Conservation (phyloP, 257 asterid genomes). For the Jaltomata sinuosa region DNA sequence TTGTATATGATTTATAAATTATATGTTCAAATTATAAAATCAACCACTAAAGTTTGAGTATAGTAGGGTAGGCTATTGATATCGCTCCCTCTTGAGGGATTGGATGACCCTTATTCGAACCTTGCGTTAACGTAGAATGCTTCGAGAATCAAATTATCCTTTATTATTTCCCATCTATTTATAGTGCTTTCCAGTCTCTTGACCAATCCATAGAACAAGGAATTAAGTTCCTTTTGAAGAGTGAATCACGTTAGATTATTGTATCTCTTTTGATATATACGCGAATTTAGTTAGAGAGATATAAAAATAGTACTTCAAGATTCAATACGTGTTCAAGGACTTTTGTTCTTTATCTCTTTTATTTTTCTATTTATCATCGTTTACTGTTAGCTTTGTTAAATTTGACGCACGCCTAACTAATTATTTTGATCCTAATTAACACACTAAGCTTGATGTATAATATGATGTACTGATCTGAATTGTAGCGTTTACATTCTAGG, state of each 20-base stretch:
- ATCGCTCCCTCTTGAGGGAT: neutral
- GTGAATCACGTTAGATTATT: no score
- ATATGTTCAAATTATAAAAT: no score
- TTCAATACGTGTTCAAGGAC: no score
- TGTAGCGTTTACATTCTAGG: neutral
- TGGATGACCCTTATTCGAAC: neutral
- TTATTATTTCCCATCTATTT: neutral
- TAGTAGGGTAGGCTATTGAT: neutral
- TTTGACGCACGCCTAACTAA: no score
- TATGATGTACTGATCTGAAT: neutral
- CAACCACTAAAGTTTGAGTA: neutral
- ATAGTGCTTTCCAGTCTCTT: neutral
- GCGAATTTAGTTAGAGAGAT: no score
- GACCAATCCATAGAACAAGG: neutral
- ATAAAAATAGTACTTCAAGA: no score
- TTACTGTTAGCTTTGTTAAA: no score
- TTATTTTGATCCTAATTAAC: no score
- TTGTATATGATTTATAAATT: neutral
- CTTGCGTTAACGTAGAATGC: neutral
- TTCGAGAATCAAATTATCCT: neutral
- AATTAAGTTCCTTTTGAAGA: neutral
- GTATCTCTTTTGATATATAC: no score
- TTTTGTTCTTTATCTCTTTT: no score
- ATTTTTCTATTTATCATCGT: no score
- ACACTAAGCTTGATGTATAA: no score